Base-by-base conservation (phyloP, 2,329 filamentous ascomycete species). In the Aureobasidium leucospermi region DNA sequence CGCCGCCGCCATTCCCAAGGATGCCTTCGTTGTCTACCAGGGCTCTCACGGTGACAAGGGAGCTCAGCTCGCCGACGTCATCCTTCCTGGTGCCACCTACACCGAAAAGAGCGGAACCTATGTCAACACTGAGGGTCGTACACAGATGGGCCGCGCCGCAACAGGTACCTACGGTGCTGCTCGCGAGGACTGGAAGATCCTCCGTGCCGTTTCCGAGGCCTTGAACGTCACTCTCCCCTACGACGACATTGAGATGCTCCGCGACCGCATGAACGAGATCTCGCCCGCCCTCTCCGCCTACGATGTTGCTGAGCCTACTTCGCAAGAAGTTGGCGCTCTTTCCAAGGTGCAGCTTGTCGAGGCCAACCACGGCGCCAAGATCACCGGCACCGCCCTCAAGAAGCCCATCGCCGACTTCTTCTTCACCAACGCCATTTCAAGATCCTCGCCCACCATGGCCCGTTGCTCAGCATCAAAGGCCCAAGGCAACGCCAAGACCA, bases 371-470 rank as follows among this genome's bases (percentile, higher is more conserved):
- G 91, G 90, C 49, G 77, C 85, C 53, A 87, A 89, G 76, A 69
- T 81, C n/a, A 87, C 79, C 42, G 86, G 85, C n/a, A 76, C 81
- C 67, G 84, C 89, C 32, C 81, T 99, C 69, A 90, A 86, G 80
- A 89, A 89, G 76, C 85, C 88, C 60, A 90, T 99, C 67, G 86
- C 96, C 69, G 90, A 99, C 80, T 99, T 99, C 76, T 99, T 92
- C 79, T 96, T 97, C 77, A 99, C 94, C 74, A 93, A 99, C 76
- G 85, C 87, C 61, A 96, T 99, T 75, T 96, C 92, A 41, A 87
- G 94, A 83, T 96, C 92, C 79, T 96, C 92, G 63, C 92, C 94
- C 55, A 99, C 94, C 61, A 99, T 99, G 94, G 94, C 94, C 62
- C 89, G 94, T 72, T 96, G 91, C 81, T 96, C 91, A 52, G 93